phyloP scores from a whole-genome alignment of 257 asterid genomes.

The Apocynum venetum region DNA sequence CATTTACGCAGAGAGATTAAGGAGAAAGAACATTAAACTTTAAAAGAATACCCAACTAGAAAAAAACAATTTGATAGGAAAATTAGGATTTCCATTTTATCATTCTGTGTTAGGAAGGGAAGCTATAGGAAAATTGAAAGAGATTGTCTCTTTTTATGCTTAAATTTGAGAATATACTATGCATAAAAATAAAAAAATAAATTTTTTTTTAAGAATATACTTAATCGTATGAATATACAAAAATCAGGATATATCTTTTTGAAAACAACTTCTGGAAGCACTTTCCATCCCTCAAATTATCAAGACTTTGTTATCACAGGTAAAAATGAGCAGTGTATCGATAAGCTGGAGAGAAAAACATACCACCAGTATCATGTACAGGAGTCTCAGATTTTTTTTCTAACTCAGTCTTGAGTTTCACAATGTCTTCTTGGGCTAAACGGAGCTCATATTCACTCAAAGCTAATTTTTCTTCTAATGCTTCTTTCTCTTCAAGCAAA shows the following conservation, averaged over 20 bases:
- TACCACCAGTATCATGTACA: slow-evolving; percentile 35
- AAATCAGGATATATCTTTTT: not conserved
- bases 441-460: slow-evolving; percentile 92
- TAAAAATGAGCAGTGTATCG: not conserved
- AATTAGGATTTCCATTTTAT: not conserved
- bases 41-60: not conserved
- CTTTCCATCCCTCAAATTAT: not conserved
- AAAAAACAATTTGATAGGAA: not conserved
- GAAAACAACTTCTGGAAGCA: not conserved
- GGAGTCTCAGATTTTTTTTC: slow-evolving; percentile 51
- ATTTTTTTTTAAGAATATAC: not conserved
- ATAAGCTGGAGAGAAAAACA: not conserved
- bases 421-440: slow-evolving; percentile 85
- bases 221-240: not conserved
- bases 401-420: slow-evolving; percentile 67
- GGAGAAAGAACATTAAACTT: slow-evolving; percentile 18
- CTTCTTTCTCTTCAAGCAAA: slow-evolving; percentile 79
- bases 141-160: not conserved
- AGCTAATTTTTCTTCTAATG: slow-evolving; percentile 85
- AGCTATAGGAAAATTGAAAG: not conserved
- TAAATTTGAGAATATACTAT: not conserved
- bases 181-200: not conserved
- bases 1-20: slow-evolving; percentile 24
- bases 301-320: not conserved
- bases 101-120: not conserved